phyloP scores from a whole-genome alignment of 305 asterid species.

The Solanum chacoense region DNA sequence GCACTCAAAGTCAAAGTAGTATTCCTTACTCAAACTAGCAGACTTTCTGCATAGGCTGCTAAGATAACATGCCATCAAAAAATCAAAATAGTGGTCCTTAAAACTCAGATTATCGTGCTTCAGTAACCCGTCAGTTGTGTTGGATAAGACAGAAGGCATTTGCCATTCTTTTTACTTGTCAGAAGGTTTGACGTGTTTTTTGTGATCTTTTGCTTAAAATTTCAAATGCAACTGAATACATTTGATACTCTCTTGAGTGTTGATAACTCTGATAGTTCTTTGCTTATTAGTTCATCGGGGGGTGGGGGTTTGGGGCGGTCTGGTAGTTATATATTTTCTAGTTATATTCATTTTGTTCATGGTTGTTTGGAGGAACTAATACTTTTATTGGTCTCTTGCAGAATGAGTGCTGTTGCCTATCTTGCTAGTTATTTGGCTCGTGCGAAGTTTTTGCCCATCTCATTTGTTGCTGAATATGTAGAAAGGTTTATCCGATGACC shows the following conservation, averaged over 20 bases:
- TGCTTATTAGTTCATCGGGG: neutral
- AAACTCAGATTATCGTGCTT: neutral
- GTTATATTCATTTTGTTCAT: neutral
- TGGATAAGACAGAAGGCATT: neutral
- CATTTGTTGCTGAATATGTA: constrained; percentile 39
- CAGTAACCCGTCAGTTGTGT: neutral
- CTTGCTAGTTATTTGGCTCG: constrained; percentile 93
- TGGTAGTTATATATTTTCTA: neutral
- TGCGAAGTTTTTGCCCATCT: constrained; percentile 51
- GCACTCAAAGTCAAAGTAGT: neutral
- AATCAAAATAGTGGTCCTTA: neutral
- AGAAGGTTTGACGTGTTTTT: neutral
- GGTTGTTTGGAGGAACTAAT: neutral
- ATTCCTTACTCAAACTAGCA: neutral
- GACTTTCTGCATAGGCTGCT: neutral
- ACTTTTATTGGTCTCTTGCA: constrained; percentile 28
- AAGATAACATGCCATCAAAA: neutral
- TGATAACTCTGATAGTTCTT: neutral
- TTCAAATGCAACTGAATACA: neutral
- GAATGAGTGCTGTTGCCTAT: constrained; percentile 93
- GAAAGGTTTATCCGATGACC: constrained; percentile 37
- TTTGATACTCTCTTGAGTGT: neutral
- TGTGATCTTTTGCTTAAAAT: neutral
- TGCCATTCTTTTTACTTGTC: neutral
- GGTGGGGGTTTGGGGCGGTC: neutral